Base-by-base conservation (phyloP, 2,329 filamentous ascomycete species). In the Xenosphaeropsis pyriputrescens region DNA sequence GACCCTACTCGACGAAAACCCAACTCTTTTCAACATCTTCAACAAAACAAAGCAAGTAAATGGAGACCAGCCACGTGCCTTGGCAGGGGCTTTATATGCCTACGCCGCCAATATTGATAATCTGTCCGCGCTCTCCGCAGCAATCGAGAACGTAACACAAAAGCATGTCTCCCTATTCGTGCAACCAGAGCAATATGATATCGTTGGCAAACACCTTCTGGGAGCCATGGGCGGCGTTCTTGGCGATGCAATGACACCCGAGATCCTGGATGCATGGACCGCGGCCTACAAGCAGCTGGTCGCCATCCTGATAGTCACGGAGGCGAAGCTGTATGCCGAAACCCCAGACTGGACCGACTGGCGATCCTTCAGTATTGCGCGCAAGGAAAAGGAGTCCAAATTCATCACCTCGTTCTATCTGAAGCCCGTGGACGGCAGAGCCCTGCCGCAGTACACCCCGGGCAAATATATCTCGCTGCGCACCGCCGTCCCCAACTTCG, bases 101-200 rank as follows among this genome's bases (percentile, higher is more conserved):
- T 88, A 86, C 50, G 82, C 83, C 35, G 61, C 66, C 26, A 67
- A 85, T 56, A 79, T 88, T 50, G 79, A 85, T 55, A 68, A 85
- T 51, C 66, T 84, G 1, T 68, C 65, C 34, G 69, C 63, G 15
- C 64, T 86, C 4, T 55, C 55, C 11, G 64, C 69, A 22, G 61
- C 60, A 26, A 63, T 73, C 12, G 76, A 84, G 55, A 70, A 77
- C 49, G 85, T 89, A 45, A 78, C 76, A 40, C 73, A 85, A 50
- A 86, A 85, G 60, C 82, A 88, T 51, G 79, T 68, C 17, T 79
- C 73, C 1, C 65, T 88, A n/a, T 73, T 72, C 51, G 70, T 88
- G 50, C 60, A 64, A 45, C 67, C 81, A 0, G 77, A 75, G 16
- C 75, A 85, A 38, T 88, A 88, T 53, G 58, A 64, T 37, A 68